A percentile compares a stretch with the other conserved stretches of the same genome.
phyloP scores from a whole-genome alignment of 164 flowering plant genomes.

The Umbellularia californica region DNA sequence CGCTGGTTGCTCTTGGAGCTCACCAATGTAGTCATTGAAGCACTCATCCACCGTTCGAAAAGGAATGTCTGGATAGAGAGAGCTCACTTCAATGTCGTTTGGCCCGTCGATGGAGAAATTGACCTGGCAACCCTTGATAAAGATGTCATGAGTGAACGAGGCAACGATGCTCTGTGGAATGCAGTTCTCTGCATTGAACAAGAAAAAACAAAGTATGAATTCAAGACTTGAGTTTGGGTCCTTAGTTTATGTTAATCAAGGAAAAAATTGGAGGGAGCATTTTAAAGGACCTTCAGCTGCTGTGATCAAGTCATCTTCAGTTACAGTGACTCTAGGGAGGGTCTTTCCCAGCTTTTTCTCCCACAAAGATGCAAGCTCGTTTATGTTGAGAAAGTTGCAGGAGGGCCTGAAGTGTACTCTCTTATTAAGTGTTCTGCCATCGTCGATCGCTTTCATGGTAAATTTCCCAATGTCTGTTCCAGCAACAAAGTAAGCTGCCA shows the following conservation, averaged over 20 bases:
- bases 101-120: constrained; percentile 32
- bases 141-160: constrained; percentile 52
- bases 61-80: constrained; percentile 36
- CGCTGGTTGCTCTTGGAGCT: background rate
- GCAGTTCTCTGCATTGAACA: constrained; percentile 38
- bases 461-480: constrained; percentile 72
- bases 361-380: constrained; percentile 62
- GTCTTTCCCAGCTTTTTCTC: constrained; percentile 48
- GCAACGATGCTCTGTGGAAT: constrained; percentile 62
- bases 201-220: too few relatives aligned
- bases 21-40: constrained; percentile 27
- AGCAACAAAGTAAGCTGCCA: constrained; percentile 62
- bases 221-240: too few relatives aligned
- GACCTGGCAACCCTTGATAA: constrained; percentile 52
- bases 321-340: constrained; percentile 48
- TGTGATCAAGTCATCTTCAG: constrained; percentile 44
- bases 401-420: constrained; percentile 55
- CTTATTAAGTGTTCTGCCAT: constrained; percentile 46
- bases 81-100: constrained; percentile 25
- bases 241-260: too few relatives aligned
- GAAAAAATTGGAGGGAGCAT: too few relatives aligned
- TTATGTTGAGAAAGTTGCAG: constrained; percentile 37
- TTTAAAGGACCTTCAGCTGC: constrained; percentile 40
- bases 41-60: constrained; percentile 37
- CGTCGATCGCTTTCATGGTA: constrained; percentile 44